Evolutionary conservation across 2,329 filamentous ascomycete genomes (phyloP), one percentile per base, ranked within the genome.

Genomic region (Mycosphaerella arachidis): DNA sequence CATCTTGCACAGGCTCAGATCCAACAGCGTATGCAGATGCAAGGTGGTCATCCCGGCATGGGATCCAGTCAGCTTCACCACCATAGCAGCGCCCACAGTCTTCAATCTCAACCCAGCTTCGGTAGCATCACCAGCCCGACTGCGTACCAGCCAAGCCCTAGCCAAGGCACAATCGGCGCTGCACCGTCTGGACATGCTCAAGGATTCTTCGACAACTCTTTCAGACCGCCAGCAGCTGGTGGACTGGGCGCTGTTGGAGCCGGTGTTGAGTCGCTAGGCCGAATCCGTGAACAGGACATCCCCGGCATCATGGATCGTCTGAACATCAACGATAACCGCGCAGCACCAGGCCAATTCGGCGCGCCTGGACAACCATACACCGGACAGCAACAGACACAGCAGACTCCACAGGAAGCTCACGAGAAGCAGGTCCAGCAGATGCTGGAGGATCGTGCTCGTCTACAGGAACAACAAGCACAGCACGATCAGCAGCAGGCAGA

Each of bases 81-180:
- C 71, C 92, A 97, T 72, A 92, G 91, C 0, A 97, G 93, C 72
- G 91, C 91, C 8, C 93, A 97, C 68, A 97, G 93, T 72, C 82
- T 99, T 60, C 94, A 99, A 72, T 97, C 92, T 72, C 94, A 99
- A 75, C 93, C 93, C 24, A 97, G 93, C 76, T 97, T 94, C 72
- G 91, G 93, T 18, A 97, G 90, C 76, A 95, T 99, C 66, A 87
- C 91, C 2, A 95, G 92, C n/a, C 92, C 92, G 59, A 58, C 62
- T 27, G 68, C 85, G 10, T 87, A 86, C 70, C 84, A 87, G 67
- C 81, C 83, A 56, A 81, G 85, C 63, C 81, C 80, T 59, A 86
- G 79, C 71, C 82, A 83, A 65, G 76, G 70, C 29, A 73, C 71
- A 20, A 63, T 67, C 6, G 53, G 63, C n/a, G 69, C 61, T 33